Percentiles rank a stretch among this genome's conserved stretches.
Evolutionary conservation across 2,329 filamentous ascomycete species (phyloP).

Genomic region (Myriosclerotinia duriaeana): DNA sequence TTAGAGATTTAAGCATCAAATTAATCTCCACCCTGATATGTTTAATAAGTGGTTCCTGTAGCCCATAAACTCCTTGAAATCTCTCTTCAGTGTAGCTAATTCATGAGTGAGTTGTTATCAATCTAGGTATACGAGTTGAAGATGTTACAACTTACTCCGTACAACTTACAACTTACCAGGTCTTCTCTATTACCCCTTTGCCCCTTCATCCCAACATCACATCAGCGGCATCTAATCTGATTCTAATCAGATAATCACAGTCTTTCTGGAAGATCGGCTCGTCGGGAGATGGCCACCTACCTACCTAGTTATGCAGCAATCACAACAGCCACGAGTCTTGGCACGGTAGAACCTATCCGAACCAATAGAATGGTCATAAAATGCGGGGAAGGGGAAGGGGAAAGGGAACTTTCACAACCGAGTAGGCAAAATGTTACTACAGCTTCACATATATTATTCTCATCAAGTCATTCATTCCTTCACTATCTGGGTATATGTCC

Average conservation of each 20-base stretch:
- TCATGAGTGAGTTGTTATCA: no score
- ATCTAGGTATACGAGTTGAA: no score
- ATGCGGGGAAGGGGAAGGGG: neutral
- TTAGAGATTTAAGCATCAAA: no score
- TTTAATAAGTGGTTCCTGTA: conserved; percentile 8
- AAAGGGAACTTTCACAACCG: neutral
- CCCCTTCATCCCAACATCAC: no score
- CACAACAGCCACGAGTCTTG: neutral
- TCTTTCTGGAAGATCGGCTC: neutral
- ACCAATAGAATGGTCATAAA: neutral
- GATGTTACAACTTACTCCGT: no score
- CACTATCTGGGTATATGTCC: conserved; percentile 1
- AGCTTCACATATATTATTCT: neutral
- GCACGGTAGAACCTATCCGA: conserved; percentile 2
- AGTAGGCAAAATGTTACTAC: neutral
- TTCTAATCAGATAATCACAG: no score
- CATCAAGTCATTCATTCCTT: conserved; percentile 17
- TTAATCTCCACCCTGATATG: neutral
- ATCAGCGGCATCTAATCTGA: no score
- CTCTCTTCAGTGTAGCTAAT: no score
- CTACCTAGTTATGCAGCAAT: no score
- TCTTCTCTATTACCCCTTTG: no score
- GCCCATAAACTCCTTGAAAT: no score
- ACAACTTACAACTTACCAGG: no score
- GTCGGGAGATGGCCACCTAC: neutral